Percentiles rank a stretch among this genome's conserved stretches.
Conservation (phyloP, 2,329 filamentous ascomycete species). For the Ophiosphaerella herpotricha region DNA sequence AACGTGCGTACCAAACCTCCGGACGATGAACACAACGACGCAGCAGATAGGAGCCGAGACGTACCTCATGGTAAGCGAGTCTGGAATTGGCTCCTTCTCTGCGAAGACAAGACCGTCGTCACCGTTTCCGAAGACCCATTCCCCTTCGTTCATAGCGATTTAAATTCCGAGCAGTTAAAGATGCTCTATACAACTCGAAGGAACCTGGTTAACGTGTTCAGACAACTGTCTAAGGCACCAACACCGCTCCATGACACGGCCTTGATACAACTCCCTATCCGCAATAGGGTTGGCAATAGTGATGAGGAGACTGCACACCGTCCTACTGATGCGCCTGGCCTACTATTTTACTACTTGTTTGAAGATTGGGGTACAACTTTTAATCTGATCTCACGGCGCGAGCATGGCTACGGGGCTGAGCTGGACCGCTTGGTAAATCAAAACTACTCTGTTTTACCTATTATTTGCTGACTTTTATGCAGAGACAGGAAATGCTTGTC, state of each 20-base stretch:
- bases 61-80: conserved; percentile 58
- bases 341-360: conserved; percentile 69
- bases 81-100: conserved; percentile 75
- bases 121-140: conserved; percentile 68
- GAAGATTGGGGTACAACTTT: conserved; percentile 68
- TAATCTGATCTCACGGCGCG: conserved; percentile 56
- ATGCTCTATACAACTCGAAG: conserved; percentile 58
- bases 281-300: conserved; percentile 50
- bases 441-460: not conserved
- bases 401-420: conserved; percentile 54
- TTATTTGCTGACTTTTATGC: conserved; percentile 10
- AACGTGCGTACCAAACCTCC: conserved; percentile 38
- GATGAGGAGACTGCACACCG: conserved; percentile 53
- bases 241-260: conserved; percentile 47
- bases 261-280: conserved; percentile 51
- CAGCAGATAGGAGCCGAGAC: conserved; percentile 39
- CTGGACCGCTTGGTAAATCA: conserved; percentile 55
- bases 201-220: conserved; percentile 65
- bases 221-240: conserved; percentile 63
- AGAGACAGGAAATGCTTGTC: conserved; percentile 60
- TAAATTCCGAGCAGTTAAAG: conserved; percentile 50
- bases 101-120: conserved; percentile 72
- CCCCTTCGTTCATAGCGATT: conserved; percentile 43
- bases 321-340: conserved; percentile 60
- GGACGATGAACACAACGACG: conserved; percentile 26